These are phyloP conservation scores for Catenaria anguillulae DNA, from an alignment of 371 early-diverging fungal genomes.

Conservation along the genomic window DNA sequence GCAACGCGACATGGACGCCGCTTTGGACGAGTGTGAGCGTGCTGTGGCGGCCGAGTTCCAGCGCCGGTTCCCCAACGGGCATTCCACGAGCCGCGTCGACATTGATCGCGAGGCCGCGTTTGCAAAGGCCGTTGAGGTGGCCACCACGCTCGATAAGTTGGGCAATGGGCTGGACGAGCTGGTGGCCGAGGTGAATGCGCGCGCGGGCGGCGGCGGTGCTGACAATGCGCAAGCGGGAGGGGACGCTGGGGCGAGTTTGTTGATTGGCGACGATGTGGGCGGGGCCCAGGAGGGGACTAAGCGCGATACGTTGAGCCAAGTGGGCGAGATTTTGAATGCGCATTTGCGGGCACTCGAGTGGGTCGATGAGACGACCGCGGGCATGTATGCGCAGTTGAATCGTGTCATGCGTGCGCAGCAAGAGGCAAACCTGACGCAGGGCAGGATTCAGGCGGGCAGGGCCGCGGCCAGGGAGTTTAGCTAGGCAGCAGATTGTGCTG, in stretches of 20 bases:
- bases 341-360: constrained; percentile 2
- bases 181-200: background rate
- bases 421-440: background rate
- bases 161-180: background rate
- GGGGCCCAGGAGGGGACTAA: background rate
- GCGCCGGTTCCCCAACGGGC: background rate
- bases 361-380: background rate
- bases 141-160: background rate
- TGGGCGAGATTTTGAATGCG: background rate
- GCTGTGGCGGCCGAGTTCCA: background rate
- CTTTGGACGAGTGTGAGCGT: background rate
- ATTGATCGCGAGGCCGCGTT: background rate
- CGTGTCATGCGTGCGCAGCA: background rate
- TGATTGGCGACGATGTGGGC: background rate
- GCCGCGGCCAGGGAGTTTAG: background rate
- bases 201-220: background rate
- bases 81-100: background rate
- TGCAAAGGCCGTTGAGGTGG: background rate
- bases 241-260: background rate
- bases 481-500: no score
- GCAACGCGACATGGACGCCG: background rate
- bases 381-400: background rate
- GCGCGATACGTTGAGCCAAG: background rate
- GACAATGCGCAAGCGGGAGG: background rate
- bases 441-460: background rate